These are phyloP conservation scores for Suillus lakei DNA, from an alignment of 768 basidiomycete genomes.

Conservation along the genomic window DNA sequence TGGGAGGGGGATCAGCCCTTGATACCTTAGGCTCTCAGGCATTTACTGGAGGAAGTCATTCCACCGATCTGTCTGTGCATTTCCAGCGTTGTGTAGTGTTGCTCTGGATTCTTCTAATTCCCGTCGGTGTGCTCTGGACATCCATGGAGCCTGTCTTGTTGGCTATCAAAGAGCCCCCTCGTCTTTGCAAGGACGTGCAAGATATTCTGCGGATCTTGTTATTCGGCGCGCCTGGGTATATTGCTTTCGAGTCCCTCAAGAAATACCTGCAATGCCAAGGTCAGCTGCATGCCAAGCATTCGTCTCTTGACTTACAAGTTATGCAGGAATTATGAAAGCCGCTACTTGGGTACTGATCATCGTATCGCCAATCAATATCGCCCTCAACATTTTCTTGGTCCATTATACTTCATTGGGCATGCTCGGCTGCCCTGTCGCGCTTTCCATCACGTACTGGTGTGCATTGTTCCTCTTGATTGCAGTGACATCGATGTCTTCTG, in stretches of 20 bases:
- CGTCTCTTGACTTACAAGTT: constrained; percentile 2
- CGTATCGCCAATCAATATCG: constrained; percentile 69
- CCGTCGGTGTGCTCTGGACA: constrained; percentile 65
- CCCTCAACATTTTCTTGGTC: constrained; percentile 62
- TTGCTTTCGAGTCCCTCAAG: constrained; percentile 77
- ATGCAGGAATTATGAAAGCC: constrained; percentile 73
- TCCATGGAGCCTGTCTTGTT: constrained; percentile 67
- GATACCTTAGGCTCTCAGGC: constrained; percentile 82
- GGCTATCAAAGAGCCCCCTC: constrained; percentile 61
- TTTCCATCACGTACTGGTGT: constrained; percentile 73
- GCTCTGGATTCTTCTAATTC: constrained; percentile 67
- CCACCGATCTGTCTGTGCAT: constrained; percentile 72
- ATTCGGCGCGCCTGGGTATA: constrained; percentile 71
- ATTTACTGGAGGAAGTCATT: constrained; percentile 63
- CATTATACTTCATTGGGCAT: constrained; percentile 67
- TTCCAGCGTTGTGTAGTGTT: constrained; percentile 72
- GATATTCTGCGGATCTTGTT: constrained; percentile 66
- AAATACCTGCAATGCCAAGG: constrained; percentile 85
- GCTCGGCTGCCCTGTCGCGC: constrained; percentile 67
- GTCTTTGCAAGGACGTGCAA: constrained; percentile 65
- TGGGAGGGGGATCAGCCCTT: constrained; percentile 79
- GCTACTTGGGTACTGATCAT: constrained; percentile 67
- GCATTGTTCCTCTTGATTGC: constrained; percentile 60
- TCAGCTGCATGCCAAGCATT: constrained; percentile 27
- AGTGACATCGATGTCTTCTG: constrained; percentile 53